phyloP scores from a whole-genome alignment of 352 stramenopile species.

The Pythium oligandrum region DNA sequence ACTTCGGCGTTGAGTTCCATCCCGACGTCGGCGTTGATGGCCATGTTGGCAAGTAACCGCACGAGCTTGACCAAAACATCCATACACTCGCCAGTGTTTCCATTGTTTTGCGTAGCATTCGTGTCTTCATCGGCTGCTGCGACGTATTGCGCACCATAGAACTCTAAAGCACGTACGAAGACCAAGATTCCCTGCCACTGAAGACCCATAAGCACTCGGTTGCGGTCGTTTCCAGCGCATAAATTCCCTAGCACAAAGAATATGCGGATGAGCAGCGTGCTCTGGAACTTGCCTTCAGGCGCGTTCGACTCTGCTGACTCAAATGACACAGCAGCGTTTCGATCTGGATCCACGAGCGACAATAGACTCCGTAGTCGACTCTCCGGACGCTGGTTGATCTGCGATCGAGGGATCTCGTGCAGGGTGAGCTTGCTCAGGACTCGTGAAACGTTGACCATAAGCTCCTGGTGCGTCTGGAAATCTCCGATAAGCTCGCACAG shows the following conservation, averaged over 20 bases:
- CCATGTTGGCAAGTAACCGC: constrained; percentile 74
- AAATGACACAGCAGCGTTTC: constrained; percentile 36
- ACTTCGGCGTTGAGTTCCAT: constrained; percentile 27
- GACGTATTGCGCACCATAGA: constrained; percentile 39
- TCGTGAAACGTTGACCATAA: constrained; percentile 75
- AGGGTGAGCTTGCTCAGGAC: constrained; percentile 82
- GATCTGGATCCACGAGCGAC: constrained; percentile 31
- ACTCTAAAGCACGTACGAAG: constrained; percentile 39
- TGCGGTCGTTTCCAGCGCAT: constrained; percentile 81
- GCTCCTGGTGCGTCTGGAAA: constrained; percentile 53
- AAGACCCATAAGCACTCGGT: constrained; percentile 39
- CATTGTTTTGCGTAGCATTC: background rate
- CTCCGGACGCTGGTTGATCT: constrained; percentile 49
- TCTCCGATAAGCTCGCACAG: constrained; percentile 40
- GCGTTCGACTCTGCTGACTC: background rate
- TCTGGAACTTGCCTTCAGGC: constrained; percentile 34
- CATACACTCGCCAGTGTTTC: background rate
- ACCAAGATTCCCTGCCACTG: constrained; percentile 24
- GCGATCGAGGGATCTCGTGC: constrained; percentile 58
- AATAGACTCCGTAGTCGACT: constrained; percentile 40
- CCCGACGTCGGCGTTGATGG: constrained; percentile 70
- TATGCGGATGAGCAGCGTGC: constrained; percentile 62
- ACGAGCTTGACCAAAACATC: constrained; percentile 84
- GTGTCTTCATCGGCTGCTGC: constrained; percentile 8
- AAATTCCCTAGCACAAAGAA: constrained; percentile 85